A percentile compares a stretch with the other conserved stretches of the same genome.
Conservation (phyloP, 2,329 filamentous ascomycete genomes). For the Periconia sp. region DNA sequence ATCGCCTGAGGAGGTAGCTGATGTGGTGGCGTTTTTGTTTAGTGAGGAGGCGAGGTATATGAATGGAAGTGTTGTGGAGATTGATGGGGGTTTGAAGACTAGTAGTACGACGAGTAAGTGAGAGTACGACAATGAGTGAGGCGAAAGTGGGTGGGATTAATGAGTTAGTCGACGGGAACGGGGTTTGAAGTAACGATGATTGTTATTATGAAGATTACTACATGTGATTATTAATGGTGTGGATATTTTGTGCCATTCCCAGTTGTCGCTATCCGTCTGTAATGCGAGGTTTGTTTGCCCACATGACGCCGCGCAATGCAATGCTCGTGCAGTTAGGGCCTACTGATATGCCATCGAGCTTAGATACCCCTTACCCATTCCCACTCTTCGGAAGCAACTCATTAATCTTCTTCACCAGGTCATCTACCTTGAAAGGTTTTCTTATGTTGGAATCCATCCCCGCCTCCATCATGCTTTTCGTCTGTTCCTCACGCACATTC, state of each 20-base stretch:
- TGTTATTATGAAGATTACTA: no score
- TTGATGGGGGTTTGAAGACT: conserved; percentile 53
- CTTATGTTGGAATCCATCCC: conserved; percentile 48
- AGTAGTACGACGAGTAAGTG: conserved; percentile 31
- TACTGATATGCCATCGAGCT: no score
- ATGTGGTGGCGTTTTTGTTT: conserved; percentile 58
- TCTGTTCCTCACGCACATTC: conserved; percentile 46
- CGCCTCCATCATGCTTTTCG: conserved; percentile 37
- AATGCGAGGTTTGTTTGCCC: no score
- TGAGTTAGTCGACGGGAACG: not conserved
- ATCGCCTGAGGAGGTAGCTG: conserved; percentile 55
- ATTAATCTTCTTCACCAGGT: conserved; percentile 38
- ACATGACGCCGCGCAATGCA: no score
- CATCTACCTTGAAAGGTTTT: conserved; percentile 48
- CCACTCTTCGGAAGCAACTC: conserved; percentile 19
- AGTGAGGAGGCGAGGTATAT: conserved; percentile 54
- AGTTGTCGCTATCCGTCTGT: no score
- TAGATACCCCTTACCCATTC: not conserved
- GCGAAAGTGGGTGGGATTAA: not conserved
- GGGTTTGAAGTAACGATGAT: no score
- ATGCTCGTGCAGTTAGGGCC: no score
- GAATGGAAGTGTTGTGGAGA: conserved; percentile 55
- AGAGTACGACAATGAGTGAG: no score
- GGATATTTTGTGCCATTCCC: no score
- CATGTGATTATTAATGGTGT: no score